A percentile compares a stretch with the other conserved stretches of the same genome.
These are phyloP conservation scores for Cicer judaicum DNA, from an alignment of 306 rosid species.

Conservation along the genomic window DNA sequence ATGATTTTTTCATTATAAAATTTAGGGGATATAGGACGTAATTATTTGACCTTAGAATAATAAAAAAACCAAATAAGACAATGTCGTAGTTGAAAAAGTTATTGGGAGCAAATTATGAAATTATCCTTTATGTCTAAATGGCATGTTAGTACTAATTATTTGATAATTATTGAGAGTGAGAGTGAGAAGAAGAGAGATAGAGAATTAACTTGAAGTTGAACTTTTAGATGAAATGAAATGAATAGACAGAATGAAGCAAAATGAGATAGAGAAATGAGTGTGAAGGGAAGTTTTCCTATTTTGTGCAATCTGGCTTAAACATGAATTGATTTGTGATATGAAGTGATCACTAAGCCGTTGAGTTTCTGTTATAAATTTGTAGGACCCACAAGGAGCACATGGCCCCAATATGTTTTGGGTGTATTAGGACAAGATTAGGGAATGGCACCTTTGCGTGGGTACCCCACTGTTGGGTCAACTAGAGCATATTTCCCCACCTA, in stretches of 20 bases:
- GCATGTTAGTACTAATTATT: background rate
- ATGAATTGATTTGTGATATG: conserved; percentile 32
- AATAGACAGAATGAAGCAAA: conserved; percentile 33
- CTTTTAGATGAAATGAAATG: conserved; percentile 13
- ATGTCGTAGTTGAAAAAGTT: too few species aligned
- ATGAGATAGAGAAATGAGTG: conserved; percentile 24
- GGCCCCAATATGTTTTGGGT: conserved; percentile 79
- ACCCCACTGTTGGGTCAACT: conserved; percentile 86
- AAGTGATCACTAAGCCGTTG: conserved; percentile 45
- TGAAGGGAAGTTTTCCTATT: conserved; percentile 21
- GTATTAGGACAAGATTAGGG: conserved; percentile 84
- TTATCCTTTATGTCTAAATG: conserved; percentile 1
- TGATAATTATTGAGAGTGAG: conserved; percentile 18
- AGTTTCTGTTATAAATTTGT: conserved; percentile 58
- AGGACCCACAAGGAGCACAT: conserved; percentile 70
- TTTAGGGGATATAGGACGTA: too few species aligned
- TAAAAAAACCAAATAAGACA: too few species aligned
- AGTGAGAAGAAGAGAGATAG: background rate
- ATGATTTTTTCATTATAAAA: too few species aligned
- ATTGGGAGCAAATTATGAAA: background rate
- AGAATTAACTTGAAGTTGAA: background rate
- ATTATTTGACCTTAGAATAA: too few species aligned
- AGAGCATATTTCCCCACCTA: conserved; percentile 91
- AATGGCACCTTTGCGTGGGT: conserved; percentile 66
- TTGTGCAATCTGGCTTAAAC: conserved; percentile 47